Conservation (phyloP, 78 protist genomes). For the Dictyostelium brefeldianum region DNA sequence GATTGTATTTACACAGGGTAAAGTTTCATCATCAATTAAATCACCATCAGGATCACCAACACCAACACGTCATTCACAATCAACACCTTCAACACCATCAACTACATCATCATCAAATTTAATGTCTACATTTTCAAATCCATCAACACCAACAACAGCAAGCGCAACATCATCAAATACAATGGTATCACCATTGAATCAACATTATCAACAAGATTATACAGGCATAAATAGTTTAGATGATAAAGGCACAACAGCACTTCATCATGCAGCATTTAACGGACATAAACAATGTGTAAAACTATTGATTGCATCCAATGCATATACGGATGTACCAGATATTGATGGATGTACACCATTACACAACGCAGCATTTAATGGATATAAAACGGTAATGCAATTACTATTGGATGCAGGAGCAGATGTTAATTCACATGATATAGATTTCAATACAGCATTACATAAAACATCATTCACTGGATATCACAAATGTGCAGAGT, state of each 20-base stretch:
- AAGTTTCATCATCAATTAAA: background rate
- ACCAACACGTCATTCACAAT: background rate
- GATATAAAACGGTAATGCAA: constrained; percentile 46
- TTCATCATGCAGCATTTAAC: constrained; percentile 84
- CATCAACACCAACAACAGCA: background rate
- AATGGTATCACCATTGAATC: constrained; percentile 1
- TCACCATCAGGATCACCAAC: constrained; percentile 10
- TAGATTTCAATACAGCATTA: constrained; percentile 72
- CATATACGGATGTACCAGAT: constrained; percentile 60
- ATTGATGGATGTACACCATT: constrained; percentile 83
- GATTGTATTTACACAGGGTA: constrained; percentile 66
- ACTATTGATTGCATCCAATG: constrained; percentile 42
- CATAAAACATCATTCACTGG: constrained; percentile 71
- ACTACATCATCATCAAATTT: background rate
- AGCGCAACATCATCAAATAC: background rate
- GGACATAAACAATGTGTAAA: constrained; percentile 83
- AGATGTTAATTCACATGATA: constrained; percentile 49
- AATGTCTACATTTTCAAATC: background rate
- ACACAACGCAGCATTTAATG: constrained; percentile 84
- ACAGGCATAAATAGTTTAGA: constrained; percentile 67
- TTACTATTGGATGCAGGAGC: constrained; percentile 64
- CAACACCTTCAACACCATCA: background rate
- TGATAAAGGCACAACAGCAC: constrained; percentile 75
- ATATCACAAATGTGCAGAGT: constrained; percentile 71
- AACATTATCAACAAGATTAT: constrained; percentile 33